Evolutionary conservation across 345 rosid species (phyloP).

Genomic region (Nasturtium officinale): DNA sequence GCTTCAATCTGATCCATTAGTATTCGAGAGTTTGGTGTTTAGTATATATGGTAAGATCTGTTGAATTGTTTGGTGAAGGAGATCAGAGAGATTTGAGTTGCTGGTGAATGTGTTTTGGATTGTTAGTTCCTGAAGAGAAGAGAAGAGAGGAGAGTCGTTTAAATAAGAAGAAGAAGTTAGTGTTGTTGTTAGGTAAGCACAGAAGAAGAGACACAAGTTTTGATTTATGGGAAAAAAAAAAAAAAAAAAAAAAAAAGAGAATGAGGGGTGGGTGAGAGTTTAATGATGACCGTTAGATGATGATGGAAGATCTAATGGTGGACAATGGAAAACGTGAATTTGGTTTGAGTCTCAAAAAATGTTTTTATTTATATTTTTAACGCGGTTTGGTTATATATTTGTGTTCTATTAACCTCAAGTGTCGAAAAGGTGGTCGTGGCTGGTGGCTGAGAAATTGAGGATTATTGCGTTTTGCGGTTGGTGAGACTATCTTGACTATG

Average conservation of each 20-base stretch:
- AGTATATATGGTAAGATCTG: constrained; percentile 11
- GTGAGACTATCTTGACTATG: constrained; percentile 13
- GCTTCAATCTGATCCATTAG: constrained; percentile 40
- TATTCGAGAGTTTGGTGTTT: neutral
- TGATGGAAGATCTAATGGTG: constrained; percentile 20
- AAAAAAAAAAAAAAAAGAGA: neutral
- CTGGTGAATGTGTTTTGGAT: neutral
- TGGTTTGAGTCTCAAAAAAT: constrained; percentile 30
- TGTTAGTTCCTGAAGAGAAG: constrained; percentile 34
- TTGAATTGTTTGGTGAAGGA: constrained; percentile 18
- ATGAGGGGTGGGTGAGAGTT: constrained; percentile 44
- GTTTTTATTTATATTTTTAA: neutral
- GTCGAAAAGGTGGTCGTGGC: constrained; percentile 33
- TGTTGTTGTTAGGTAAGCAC: constrained; percentile 42
- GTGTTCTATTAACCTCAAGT: neutral
- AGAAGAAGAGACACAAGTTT: constrained; percentile 16
- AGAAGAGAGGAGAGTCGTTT: constrained; percentile 37
- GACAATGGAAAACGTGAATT: constrained; percentile 28
- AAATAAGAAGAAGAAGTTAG: constrained; percentile 27
- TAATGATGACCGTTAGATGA: constrained; percentile 39
- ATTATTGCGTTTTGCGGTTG: constrained; percentile 39
- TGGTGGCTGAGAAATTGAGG: constrained; percentile 30
- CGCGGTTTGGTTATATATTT: neutral
- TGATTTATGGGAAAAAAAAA: neutral
- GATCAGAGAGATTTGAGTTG: constrained; percentile 19